Conservation (phyloP, 805 yeast species). For the Debaryomyces castellii region DNA sequence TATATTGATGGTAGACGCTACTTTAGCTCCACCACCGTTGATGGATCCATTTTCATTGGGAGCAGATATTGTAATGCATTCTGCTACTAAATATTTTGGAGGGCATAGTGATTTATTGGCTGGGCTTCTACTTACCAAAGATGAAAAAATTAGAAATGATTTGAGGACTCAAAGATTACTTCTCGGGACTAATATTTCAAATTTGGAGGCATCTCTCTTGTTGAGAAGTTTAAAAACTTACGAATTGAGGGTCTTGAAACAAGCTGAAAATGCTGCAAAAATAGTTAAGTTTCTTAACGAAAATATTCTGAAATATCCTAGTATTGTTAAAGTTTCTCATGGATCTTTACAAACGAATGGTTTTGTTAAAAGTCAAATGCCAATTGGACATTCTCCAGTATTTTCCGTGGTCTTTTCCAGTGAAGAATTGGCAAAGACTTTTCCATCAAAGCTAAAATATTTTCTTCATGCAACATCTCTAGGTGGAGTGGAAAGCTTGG, state of each 20-base stretch:
- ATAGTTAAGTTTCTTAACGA: conserved; percentile 60
- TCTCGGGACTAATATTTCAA: conserved; percentile 78
- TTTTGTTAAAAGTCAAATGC: conserved; percentile 64
- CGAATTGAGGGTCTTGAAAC: conserved; percentile 68
- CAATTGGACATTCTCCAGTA: conserved; percentile 67
- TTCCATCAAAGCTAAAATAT: conserved; percentile 65
- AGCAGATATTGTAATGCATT: conserved; percentile 87
- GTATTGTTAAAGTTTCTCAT: conserved; percentile 58
- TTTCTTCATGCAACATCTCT: conserved; percentile 91
- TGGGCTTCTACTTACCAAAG: conserved; percentile 73
- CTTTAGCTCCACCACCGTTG: conserved; percentile 92
- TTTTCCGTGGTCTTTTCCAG: conserved; percentile 60
- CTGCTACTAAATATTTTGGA: conserved; percentile 91
- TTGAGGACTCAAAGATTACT: conserved; percentile 63
- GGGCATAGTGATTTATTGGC: conserved; percentile 94
- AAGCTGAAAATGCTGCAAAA: conserved; percentile 59
- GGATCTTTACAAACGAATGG: conserved; percentile 75
- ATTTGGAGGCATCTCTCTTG: conserved; percentile 71
- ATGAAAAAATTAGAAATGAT: conserved; percentile 39
- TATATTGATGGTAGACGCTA: conserved; percentile 69
- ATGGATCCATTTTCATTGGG: conserved; percentile 79
- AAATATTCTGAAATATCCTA: conserved; percentile 46
- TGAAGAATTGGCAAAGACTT: conserved; percentile 53
- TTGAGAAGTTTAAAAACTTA: conserved; percentile 80
- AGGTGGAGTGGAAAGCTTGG: conserved; percentile 88